phyloP scores from a whole-genome alignment of 2,329 filamentous ascomycete species.

The Arthroderma uncinatum region DNA sequence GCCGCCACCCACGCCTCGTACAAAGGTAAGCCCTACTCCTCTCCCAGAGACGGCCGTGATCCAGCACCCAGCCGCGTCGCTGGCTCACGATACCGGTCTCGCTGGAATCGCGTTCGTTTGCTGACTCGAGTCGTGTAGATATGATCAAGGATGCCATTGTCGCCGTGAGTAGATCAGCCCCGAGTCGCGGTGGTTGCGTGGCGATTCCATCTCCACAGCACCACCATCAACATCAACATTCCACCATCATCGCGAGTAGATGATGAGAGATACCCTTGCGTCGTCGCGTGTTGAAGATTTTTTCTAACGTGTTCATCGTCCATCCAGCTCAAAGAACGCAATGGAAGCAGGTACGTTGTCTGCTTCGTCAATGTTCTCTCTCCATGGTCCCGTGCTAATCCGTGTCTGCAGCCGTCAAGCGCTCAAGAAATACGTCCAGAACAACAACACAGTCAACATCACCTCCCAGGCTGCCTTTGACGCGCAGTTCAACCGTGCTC shows the following conservation, averaged over 20 bases:
- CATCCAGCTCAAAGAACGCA: constrained; percentile 56
- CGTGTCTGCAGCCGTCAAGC: constrained; percentile 49
- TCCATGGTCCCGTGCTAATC: constrained; percentile 13
- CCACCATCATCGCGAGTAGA: constrained; percentile 1
- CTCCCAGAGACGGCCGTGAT: too few species aligned
- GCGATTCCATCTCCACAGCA: not conserved
- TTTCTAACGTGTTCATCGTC: constrained; percentile 39
- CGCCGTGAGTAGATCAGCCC: constrained; percentile 50
- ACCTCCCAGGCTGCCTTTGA: constrained; percentile 50
- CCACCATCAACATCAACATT: constrained; percentile 4
- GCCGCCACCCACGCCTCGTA: constrained; percentile 52
- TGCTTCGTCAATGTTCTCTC: constrained; percentile 15
- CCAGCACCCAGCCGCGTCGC: constrained; percentile 34
- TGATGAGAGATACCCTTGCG: constrained; percentile 12
- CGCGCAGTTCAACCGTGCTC: constrained; percentile 73
- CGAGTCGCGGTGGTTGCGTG: not conserved
- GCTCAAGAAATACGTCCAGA: constrained; percentile 63
- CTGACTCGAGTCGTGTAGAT: constrained; percentile 46
- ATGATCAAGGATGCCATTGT: constrained; percentile 65
- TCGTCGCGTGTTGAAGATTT: constrained; percentile 13
- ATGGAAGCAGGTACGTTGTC: constrained; percentile 54
- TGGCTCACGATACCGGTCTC: constrained; percentile 25
- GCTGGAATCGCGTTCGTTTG: constrained; percentile 42
- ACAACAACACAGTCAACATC: constrained; percentile 49
- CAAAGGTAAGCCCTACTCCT: constrained; percentile 46